Percentiles rank a stretch among this genome's conserved stretches.
Conservation (phyloP, 2,329 filamentous ascomycete genomes). For the Colletotrichum neosansevieriae region DNA sequence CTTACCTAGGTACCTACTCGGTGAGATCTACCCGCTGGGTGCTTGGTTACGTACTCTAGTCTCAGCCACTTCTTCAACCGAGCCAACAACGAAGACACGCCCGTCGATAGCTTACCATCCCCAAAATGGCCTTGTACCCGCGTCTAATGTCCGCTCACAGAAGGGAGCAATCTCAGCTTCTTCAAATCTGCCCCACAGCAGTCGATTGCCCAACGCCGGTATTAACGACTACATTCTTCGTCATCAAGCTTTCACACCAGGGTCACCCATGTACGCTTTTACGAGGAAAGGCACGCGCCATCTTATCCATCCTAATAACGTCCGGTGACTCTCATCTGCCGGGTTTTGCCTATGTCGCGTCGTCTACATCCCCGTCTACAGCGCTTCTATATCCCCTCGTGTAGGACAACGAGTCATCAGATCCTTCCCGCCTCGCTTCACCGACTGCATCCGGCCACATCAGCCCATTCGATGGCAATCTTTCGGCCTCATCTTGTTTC, state of each 20-base stretch:
- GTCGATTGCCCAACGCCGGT: not conserved
- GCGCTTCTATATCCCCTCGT: not conserved
- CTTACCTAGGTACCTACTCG: too few relatives aligned
- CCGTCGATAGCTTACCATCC: not conserved
- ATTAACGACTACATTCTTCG: not conserved
- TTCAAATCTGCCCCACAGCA: too few relatives aligned
- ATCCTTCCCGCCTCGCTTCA: not conserved
- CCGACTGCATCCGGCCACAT: not conserved
- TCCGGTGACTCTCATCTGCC: conserved; percentile 22
- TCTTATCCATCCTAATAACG: conserved; percentile 7
- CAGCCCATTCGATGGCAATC: not conserved
- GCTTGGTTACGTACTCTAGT: conserved; percentile 22
- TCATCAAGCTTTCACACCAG: not conserved
- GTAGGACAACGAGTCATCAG: conserved; percentile 11
- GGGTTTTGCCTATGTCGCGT: not conserved
- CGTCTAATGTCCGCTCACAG: not conserved
- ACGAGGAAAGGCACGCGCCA: not conserved
- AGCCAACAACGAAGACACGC: not conserved
- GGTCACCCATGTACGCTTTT: conserved; percentile 11
- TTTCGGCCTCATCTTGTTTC: not conserved
- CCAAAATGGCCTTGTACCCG: not conserved
- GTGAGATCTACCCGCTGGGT: conserved; percentile 36
- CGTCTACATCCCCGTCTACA: conserved; percentile 19
- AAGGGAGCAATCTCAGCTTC: not conserved
- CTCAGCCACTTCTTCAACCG: not conserved